Evolutionary conservation across 495 filamentous ascomycete species (phyloP), one percentile per base, ranked within the genome.

Genomic region (Tuber brumale): DNA sequence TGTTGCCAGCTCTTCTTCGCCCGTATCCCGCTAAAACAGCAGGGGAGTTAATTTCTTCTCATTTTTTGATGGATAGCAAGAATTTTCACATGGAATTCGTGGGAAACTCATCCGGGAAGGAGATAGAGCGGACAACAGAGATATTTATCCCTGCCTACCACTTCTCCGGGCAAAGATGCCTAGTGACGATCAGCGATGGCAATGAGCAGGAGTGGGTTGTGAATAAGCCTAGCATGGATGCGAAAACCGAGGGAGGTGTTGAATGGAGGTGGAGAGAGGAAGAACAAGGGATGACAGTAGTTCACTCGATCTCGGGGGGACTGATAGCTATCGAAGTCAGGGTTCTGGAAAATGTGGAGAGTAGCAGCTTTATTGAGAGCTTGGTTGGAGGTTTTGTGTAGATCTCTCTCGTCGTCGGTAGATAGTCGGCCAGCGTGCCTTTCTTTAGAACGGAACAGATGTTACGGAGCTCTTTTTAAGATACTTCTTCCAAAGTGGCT

Each of bases 61-160:
- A 81, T 45, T 83, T 83, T 61, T 71, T 76, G 21, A 78, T 83
- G 21, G 81, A 74, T 39, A 70, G 44, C 16, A 71, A 76, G 14
- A 66, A 73, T 21, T 83, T 82, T 31, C 74, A 78, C 48, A 70
- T 83, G 46, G 74, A 74, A 46, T 83, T 79, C 51, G 41, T 72
- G 8, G 73, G 75, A 16, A 76, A 72, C 46, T n/a, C 77, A 10
- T 61, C 75, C 18, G 39, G 61, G 31, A 37, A 70, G 16, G 37
- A 42, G 31, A 48, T 81, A 16, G 80, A 74, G 42, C 44, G 81
- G 18, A 82, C 81, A 0, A 82, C 81, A 1, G 81, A 82, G 21
- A 71, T 80, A 61, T 82, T 82, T 61, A 42, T 82, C 43, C 81
- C 81, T 2, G 81, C 79, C 7, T 82, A 82, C 41, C 81, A 82